A percentile compares a stretch with the other conserved stretches of the same genome.
These are phyloP conservation scores for Hyaloscypha finlandica DNA, from an alignment of 495 filamentous ascomycete species.

Conservation along the genomic window DNA sequence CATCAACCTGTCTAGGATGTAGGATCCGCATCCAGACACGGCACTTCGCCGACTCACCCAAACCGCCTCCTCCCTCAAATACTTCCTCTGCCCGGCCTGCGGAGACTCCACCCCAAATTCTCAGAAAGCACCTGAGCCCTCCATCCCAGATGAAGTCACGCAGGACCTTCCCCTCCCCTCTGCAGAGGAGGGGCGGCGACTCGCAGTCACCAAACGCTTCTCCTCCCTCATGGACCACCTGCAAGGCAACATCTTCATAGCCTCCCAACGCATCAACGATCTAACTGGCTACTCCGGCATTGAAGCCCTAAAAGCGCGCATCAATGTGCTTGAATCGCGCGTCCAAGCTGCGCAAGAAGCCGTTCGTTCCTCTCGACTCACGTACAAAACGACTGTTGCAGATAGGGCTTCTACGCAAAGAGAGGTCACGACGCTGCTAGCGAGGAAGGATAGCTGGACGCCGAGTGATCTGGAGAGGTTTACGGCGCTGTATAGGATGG, in stretches of 20 bases:
- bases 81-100: neutral
- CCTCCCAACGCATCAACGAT: conserved; percentile 86
- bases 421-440: conserved; percentile 91
- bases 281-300: conserved; percentile 94
- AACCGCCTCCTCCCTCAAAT: conserved; percentile 17
- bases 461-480: conserved; percentile 89
- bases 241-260: conserved; percentile 79
- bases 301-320: conserved; percentile 77
- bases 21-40: conserved; percentile 29
- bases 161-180: conserved; percentile 78
- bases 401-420: conserved; percentile 85
- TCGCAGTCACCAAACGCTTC: conserved; percentile 71
- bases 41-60: conserved; percentile 29
- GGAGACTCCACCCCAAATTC: conserved; percentile 3
- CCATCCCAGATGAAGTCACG: conserved; percentile 16
- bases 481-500: conserved; percentile 85
- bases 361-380: conserved; percentile 69
- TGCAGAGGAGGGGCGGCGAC: conserved; percentile 70
- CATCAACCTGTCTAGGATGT: conserved; percentile 30
- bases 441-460: conserved; percentile 91
- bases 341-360: conserved; percentile 63
- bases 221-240: conserved; percentile 82
- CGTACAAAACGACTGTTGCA: conserved; percentile 75
- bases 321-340: conserved; percentile 66
- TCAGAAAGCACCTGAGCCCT: neutral